Evolutionary conservation across 192 early-diverging fungal species (phyloP).

Genomic region (Gonapodya prolifera): DNA sequence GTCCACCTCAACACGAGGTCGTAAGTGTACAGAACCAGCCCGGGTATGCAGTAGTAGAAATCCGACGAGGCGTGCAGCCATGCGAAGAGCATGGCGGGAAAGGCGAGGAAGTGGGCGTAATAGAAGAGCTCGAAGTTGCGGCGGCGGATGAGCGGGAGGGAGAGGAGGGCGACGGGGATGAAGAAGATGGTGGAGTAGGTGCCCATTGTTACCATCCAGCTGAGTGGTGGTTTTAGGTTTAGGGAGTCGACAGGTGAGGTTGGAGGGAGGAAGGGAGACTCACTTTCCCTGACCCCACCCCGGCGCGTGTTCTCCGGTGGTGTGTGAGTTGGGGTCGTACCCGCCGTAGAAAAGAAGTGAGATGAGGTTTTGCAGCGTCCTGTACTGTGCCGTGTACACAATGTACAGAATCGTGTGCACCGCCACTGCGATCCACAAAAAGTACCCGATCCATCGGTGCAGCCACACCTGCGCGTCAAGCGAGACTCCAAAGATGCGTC

Average conservation of each 20-base stretch:
- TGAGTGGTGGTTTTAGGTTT: no score
- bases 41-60: constrained; percentile 21
- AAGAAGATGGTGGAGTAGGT: background rate
- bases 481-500: constrained; percentile 14
- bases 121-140: constrained; percentile 18
- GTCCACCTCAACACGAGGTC: constrained; percentile 8
- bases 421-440: background rate
- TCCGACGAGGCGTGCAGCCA: constrained; percentile 16
- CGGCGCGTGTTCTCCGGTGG: no score
- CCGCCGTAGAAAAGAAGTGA: no score
- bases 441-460: constrained; percentile 20
- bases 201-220: no score
- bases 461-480: constrained; percentile 7
- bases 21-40: constrained; percentile 8
- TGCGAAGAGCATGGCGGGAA: constrained; percentile 17
- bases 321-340: no score
- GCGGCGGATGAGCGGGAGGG: constrained; percentile 14
- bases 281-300: no score
- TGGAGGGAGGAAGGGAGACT: no score
- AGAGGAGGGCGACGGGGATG: constrained; percentile 7
- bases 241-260: no score
- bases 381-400: no score
- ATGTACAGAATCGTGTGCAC: constrained; percentile 12
- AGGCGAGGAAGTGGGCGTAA: constrained; percentile 15
- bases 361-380: no score